phyloP scores from a whole-genome alignment of 768 basidiomycete genomes.

The Russula earlei region DNA sequence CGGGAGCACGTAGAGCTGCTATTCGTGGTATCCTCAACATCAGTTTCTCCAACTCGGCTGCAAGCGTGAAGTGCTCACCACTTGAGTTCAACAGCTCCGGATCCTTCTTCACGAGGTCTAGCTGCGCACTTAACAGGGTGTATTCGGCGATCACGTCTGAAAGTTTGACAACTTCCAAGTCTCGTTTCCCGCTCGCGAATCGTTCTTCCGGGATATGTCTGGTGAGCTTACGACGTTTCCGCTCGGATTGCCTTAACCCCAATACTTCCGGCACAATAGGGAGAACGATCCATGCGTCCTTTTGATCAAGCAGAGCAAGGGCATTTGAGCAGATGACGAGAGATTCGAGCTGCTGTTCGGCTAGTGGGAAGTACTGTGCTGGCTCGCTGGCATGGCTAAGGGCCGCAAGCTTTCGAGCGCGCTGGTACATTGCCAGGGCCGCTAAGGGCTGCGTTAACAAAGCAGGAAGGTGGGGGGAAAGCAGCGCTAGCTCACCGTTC shows the following conservation, averaged over 20 bases:
- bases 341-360: constrained; percentile 68
- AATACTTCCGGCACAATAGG: constrained; percentile 35
- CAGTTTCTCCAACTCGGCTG: not conserved
- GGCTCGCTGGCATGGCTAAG: constrained; percentile 26
- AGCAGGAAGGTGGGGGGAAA: not conserved
- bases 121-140: constrained; percentile 62
- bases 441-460: constrained; percentile 39
- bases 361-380: constrained; percentile 36
- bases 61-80: constrained; percentile 41
- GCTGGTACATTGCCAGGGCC: constrained; percentile 87
- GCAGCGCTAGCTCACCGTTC: constrained; percentile 53
- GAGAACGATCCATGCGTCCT: constrained; percentile 76
- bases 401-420: constrained; percentile 66
- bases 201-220: constrained; percentile 72
- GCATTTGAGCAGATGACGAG: constrained; percentile 85
- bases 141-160: constrained; percentile 74
- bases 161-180: constrained; percentile 72
- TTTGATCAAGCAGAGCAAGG: constrained; percentile 68
- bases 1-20: constrained; percentile 36
- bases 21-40: constrained; percentile 22
- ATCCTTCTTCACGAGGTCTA: constrained; percentile 65
- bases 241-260: constrained; percentile 41
- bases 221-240: constrained; percentile 63
- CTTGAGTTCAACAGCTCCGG: constrained; percentile 48
- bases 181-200: constrained; percentile 50